phyloP scores from a whole-genome alignment of 495 filamentous ascomycete genomes.

The Xylaria sp. region DNA sequence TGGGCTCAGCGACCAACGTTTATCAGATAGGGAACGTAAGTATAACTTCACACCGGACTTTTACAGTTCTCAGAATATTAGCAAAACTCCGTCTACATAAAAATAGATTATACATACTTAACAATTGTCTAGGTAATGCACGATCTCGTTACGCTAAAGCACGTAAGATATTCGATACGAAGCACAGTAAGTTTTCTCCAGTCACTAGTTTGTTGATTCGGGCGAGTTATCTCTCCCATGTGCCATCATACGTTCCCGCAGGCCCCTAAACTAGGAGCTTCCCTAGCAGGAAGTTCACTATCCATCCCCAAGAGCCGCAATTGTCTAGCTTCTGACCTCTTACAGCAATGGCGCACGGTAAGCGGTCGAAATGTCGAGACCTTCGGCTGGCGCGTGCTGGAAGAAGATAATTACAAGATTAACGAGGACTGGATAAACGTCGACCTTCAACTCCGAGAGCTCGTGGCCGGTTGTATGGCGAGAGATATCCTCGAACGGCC shows the following conservation, averaged over 20 bases:
- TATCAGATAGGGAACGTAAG: conserved; percentile 27
- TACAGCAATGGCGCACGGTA: not conserved
- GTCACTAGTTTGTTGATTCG: too few species aligned
- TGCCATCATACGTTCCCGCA: not conserved
- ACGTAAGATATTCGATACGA: not conserved
- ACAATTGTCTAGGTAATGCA: conserved; percentile 19
- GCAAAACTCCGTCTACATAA: not conserved
- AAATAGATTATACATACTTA: not conserved
- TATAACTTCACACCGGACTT: not conserved
- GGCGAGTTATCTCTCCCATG: too few species aligned
- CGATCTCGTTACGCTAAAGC: conserved; percentile 5
- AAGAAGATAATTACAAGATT: not conserved
- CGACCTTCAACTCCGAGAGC: conserved; percentile 29
- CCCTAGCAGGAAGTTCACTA: not conserved
- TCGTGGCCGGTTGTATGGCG: conserved; percentile 14
- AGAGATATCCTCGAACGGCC: not conserved
- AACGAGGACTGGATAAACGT: not conserved
- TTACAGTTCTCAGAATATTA: not conserved
- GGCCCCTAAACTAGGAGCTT: not conserved
- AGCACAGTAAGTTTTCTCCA: not conserved
- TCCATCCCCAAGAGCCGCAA: too few species aligned
- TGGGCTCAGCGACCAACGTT: not conserved
- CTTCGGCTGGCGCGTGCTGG: conserved; percentile 13
- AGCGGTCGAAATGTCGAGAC: not conserved
- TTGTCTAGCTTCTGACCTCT: not conserved